A percentile compares a stretch with the other conserved stretches of the same genome.
phyloP scores from a whole-genome alignment of 2,329 filamentous ascomycete genomes.

The Aciculosporium take region DNA sequence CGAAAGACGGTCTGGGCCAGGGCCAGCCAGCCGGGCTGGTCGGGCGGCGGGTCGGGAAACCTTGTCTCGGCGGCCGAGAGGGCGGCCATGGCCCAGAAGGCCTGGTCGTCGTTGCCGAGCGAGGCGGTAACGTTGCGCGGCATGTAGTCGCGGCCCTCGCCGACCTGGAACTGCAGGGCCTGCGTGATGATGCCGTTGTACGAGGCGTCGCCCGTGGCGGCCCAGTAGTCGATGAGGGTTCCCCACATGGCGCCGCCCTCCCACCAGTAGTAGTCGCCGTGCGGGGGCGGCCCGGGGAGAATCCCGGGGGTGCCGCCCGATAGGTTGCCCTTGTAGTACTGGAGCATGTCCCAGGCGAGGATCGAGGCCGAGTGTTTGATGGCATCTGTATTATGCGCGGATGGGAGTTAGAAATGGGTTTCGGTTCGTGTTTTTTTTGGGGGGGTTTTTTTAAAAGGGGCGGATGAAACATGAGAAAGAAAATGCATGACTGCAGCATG shows the following conservation, averaged over 20 bases:
- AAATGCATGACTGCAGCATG: too few relatives aligned
- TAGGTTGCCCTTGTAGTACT: slow-evolving; percentile 32
- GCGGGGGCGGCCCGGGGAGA: slow-evolving; percentile 31
- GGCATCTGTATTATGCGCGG: too few relatives aligned
- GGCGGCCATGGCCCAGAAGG: slow-evolving; percentile 51
- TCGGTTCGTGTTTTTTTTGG: too few relatives aligned
- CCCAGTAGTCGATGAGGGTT: slow-evolving; percentile 50
- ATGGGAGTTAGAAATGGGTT: too few relatives aligned
- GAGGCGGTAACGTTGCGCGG: slow-evolving; percentile 37
- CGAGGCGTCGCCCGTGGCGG: slow-evolving; percentile 41
- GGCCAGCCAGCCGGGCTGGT: slow-evolving; percentile 37
- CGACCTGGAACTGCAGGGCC: slow-evolving; percentile 38
- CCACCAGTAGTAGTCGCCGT: slow-evolving; percentile 50
- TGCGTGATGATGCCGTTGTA: slow-evolving; percentile 42
- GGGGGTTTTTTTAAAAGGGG: too few relatives aligned
- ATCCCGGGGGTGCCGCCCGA: slow-evolving; percentile 31
- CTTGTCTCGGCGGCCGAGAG: slow-evolving; percentile 44
- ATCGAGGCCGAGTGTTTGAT: slow-evolving; percentile 25
- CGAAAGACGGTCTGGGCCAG: slow-evolving; percentile 53
- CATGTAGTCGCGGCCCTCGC: slow-evolving; percentile 39
- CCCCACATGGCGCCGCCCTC: slow-evolving; percentile 49
- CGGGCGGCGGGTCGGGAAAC: slow-evolving; percentile 38
- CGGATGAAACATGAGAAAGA: too few relatives aligned
- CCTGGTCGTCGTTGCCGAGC: slow-evolving; percentile 51
- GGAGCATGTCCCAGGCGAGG: slow-evolving; percentile 29